These are phyloP conservation scores for Fusarium virguliforme DNA, from an alignment of 2,329 filamentous ascomycete species.

Conservation along the genomic window DNA sequence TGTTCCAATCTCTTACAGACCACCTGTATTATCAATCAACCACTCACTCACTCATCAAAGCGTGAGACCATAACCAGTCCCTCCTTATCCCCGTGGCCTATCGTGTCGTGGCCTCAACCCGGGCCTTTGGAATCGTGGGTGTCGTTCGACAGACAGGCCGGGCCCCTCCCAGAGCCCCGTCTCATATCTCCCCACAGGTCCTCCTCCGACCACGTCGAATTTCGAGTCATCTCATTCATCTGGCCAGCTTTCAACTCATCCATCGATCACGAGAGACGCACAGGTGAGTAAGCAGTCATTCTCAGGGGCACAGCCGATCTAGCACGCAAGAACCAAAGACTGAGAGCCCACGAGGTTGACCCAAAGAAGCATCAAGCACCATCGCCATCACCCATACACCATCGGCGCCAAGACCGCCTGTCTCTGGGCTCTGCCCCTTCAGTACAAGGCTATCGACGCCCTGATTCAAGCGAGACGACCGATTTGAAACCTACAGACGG, in stretches of 20 bases:
- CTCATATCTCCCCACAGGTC: slow-evolving; percentile 19
- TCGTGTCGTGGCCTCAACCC: slow-evolving; percentile 8
- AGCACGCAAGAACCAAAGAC: slow-evolving; percentile 18
- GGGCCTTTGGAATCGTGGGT: slow-evolving; percentile 6
- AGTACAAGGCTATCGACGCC: slow-evolving; percentile 36
- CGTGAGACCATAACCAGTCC: not conserved
- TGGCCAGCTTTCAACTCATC: slow-evolving; percentile 9
- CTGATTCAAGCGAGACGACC: slow-evolving; percentile 41
- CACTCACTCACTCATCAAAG: not conserved
- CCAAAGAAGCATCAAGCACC: slow-evolving; percentile 1
- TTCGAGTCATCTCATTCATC: slow-evolving; percentile 21
- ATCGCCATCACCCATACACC: not conserved
- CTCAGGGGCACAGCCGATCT: slow-evolving; percentile 7
- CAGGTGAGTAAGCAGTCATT: not conserved
- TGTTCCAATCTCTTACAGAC: slow-evolving; percentile 1
- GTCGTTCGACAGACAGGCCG: slow-evolving; percentile 23
- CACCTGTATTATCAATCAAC: not conserved
- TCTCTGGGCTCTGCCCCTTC: slow-evolving; percentile 18
- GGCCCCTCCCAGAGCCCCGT: slow-evolving; percentile 13
- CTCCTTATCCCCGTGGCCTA: not conserved
- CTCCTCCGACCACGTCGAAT: slow-evolving; percentile 7
- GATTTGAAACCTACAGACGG: slow-evolving; percentile 25
- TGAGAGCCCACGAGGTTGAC: slow-evolving; percentile 17
- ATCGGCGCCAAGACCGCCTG: slow-evolving; percentile 2
- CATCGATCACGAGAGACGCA: slow-evolving; percentile 15